Base-by-base conservation (phyloP, 1,284 basidiomycete species). In the Trichosporon coremiiforme region DNA sequence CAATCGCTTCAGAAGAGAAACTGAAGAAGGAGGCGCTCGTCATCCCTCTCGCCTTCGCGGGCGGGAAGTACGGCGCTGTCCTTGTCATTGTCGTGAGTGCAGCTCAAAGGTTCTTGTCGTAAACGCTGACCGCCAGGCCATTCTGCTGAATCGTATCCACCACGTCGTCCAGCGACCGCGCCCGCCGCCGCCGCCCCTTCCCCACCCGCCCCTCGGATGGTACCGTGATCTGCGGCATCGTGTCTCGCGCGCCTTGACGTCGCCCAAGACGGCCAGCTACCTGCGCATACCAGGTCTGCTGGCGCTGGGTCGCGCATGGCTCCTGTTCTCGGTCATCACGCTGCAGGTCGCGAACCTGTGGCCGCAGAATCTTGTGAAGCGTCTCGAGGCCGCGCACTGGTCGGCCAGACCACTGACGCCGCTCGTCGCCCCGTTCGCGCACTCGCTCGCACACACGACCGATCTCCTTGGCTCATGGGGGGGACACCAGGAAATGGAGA, bases 121-220 rank as follows among this genome's bases (percentile, higher is more conserved):
- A 13, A 22, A 35, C n/a, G 33, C 53, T 57, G 12, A 22, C 69
- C 57, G 22, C 20, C 68, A 83, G 82, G 80, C 75, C 0, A 75
- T 83, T 20, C 71, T 82, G 29, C 74, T 84, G 62, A 83, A 83
- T 68, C 78, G 82, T 2, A 82, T 83, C 45, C 79, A 81, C 68
- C 76, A 81, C 70, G 78, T 82, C 50, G 82, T 83, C 29, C 74
- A 79, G 20, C 73, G 80, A 45, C 79, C 80, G 12, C 73, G 78
- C 20, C 70, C 68, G 12, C 77, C 79, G 2, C 74, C 75, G 2
- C 76, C 71, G n/a, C 75, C 76, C 4, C 71, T 71, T 20, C 77
- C 77, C 17, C 76, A 75, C 57, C 75, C 73, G 29, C 73, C 73
- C 4, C 53, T 41, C 20, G 65, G 68, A 9, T 67, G 64, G 57